These are phyloP conservation scores for Neurospora crassa DNA, from an alignment of 2,329 filamentous ascomycete species.

Conservation along the genomic window DNA sequence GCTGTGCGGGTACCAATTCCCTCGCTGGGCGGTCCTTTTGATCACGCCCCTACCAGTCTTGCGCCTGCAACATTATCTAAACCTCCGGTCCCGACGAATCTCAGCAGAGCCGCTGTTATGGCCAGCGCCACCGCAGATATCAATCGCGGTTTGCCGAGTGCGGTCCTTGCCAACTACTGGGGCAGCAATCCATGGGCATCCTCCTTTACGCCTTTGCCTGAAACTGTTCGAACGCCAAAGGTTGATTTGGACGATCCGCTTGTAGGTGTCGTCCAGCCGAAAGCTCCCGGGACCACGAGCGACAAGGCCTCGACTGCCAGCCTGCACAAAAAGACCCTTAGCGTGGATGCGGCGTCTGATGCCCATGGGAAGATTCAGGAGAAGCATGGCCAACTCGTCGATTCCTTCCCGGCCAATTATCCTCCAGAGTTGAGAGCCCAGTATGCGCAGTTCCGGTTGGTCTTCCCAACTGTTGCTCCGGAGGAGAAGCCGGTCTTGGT, in stretches of 20 bases:
- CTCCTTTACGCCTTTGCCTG: conserved; percentile 21
- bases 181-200: conserved; percentile 69
- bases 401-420: conserved; percentile 65
- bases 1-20: conserved; percentile 18
- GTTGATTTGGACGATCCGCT: conserved; percentile 29
- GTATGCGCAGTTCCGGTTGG: conserved; percentile 82
- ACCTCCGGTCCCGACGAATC: conserved; percentile 71
- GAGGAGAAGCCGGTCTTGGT: conserved; percentile 83
- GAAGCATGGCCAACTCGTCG: conserved; percentile 18
- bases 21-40: conserved; percentile 23
- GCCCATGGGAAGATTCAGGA: conserved; percentile 4
- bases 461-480: conserved; percentile 72
- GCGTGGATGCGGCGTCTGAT: conserved; percentile 26
- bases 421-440: conserved; percentile 75
- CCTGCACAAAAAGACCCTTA: conserved; percentile 34
- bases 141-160: conserved; percentile 66
- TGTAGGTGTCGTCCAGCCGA: conserved; percentile 20
- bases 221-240: conserved; percentile 15
- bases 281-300: conserved; percentile 23
- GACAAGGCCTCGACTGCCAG: conserved; percentile 14
- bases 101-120: conserved; percentile 78
- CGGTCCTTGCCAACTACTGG: conserved; percentile 89
- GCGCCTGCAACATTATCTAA: conserved; percentile 77
- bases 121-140: conserved; percentile 61
- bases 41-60: conserved; percentile 50